phyloP scores from a whole-genome alignment of 2,329 filamentous ascomycete species.

The Fusarium phyllophilum region DNA sequence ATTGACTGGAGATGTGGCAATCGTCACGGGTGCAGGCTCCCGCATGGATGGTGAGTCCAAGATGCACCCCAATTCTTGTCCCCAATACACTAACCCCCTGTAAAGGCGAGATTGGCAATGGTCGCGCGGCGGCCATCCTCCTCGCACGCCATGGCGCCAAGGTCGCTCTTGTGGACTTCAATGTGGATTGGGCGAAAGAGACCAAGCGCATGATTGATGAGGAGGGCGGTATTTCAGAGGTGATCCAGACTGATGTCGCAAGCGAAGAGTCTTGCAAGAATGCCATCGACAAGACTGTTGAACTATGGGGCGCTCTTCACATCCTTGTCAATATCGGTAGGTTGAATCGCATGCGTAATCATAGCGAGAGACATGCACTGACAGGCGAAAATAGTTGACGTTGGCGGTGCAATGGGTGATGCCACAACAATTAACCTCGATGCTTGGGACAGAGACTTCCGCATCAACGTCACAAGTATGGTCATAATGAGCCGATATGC shows the following conservation, averaged over 20 bases:
- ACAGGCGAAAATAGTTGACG: neutral
- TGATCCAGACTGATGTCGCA: constrained; percentile 5
- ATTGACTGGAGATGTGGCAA: neutral
- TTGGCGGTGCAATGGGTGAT: constrained; percentile 2
- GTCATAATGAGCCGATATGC: constrained; percentile 7
- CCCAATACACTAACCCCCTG: neutral
- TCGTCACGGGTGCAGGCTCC: constrained; percentile 6
- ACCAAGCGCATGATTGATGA: constrained; percentile 11
- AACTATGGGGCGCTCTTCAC: constrained; percentile 3
- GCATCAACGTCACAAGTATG: constrained; percentile 12
- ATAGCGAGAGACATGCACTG: neutral
- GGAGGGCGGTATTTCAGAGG: constrained; percentile 1
- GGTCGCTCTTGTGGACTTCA: constrained; percentile 1
- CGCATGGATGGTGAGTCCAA: neutral
- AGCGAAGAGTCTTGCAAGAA: constrained; percentile 5
- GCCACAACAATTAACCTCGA: constrained; percentile 2
- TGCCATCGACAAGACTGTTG: neutral
- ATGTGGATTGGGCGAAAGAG: neutral
- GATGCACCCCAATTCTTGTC: neutral
- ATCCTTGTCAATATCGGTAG: constrained; percentile 10
- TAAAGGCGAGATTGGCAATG: constrained; percentile 3
- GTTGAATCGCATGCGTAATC: neutral
- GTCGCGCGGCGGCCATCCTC: constrained; percentile 1
- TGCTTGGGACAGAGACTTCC: constrained; percentile 10
- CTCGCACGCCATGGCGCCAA: constrained; percentile 5